phyloP scores from a whole-genome alignment of 2,329 filamentous ascomycete species.

The Cryphonectria radicalis region DNA sequence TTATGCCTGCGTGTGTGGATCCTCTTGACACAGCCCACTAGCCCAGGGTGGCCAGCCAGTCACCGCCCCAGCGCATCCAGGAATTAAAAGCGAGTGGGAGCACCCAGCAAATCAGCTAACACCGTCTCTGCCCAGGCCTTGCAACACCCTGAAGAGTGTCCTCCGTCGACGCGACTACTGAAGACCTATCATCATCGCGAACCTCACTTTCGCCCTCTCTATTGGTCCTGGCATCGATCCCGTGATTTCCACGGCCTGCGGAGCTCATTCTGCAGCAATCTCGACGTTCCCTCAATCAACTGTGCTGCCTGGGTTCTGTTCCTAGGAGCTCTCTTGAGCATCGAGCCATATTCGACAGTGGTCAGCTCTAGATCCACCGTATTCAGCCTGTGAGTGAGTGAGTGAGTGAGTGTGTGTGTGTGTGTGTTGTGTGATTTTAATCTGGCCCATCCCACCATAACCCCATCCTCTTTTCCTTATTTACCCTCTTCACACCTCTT shows the following conservation, averaged over 20 bases:
- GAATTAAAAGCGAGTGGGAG: constrained; percentile 31
- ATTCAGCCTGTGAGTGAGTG: constrained; percentile 4
- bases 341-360: constrained; percentile 12
- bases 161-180: constrained; percentile 40
- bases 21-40: constrained; percentile 14
- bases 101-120: constrained; percentile 57
- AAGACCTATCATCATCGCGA: constrained; percentile 58
- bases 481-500: constrained; percentile 16
- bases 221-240: constrained; percentile 56
- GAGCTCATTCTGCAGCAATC: constrained; percentile 42
- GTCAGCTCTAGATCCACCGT: constrained; percentile 23
- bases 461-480: constrained; percentile 10
- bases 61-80: constrained; percentile 36
- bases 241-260: constrained; percentile 56
- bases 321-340: constrained; percentile 19
- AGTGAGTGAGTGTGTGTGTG: not conserved
- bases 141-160: constrained; percentile 41
- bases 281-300: constrained; percentile 40
- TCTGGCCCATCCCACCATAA: not conserved
- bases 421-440: constrained; percentile 5
- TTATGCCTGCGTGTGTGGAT: constrained; percentile 26
- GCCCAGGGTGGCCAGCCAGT: constrained; percentile 36
- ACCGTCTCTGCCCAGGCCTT: constrained; percentile 42
- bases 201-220: constrained; percentile 44
- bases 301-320: constrained; percentile 18